Evolutionary conservation across 2,329 filamentous ascomycete genomes (phyloP), one percentile per base, ranked within the genome.

Genomic region (Penicillium hesseltinei): DNA sequence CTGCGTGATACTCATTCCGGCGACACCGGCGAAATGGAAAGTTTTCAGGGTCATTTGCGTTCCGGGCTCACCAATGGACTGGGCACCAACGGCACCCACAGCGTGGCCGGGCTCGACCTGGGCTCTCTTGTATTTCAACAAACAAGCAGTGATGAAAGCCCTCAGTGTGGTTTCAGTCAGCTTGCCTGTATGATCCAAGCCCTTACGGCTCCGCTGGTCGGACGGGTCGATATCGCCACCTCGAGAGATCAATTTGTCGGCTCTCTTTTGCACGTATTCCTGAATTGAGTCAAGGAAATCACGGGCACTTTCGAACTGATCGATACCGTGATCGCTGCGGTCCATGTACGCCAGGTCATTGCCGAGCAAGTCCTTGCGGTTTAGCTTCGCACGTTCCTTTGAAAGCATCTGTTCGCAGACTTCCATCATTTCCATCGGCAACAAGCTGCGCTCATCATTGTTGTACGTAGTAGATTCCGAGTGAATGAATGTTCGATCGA

Each of bases 1-100:
- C 71, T 97, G 91, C 0, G 94, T 99, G 71, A 99, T 96, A 83
- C 91, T 96, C 94, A 99, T 97, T 74, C 93, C 93, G 43, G 94
- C 94, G 62, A 99, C 94, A 89, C 94, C 94, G 72, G 94, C 94
- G 80, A 99, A 99, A 89, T 97, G 94, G 86, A 97, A 97, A 72
- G 94, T 97, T 79, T 97, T 97, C 62, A 99, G 79, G 1, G 94
- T 99, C 94, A 99, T 99, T 76, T 99, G 94, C 0, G 94, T 99
- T 73, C 94, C 94, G 0, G 94, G 94, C 71, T 99, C 94, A 77
- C 94, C 94, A 67, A 99, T 99, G 1, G 93, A 97, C 75, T 99
- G 94, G 1, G 94, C 94, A 63, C 94, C 94, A 38, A 97, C 92
- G 17, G 94, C 94, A 61, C 94, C 94, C 0, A 99, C 94, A 5